Evolutionary conservation across 345 rosid genomes (phyloP).

Genomic region (Kandelia obovata): DNA sequence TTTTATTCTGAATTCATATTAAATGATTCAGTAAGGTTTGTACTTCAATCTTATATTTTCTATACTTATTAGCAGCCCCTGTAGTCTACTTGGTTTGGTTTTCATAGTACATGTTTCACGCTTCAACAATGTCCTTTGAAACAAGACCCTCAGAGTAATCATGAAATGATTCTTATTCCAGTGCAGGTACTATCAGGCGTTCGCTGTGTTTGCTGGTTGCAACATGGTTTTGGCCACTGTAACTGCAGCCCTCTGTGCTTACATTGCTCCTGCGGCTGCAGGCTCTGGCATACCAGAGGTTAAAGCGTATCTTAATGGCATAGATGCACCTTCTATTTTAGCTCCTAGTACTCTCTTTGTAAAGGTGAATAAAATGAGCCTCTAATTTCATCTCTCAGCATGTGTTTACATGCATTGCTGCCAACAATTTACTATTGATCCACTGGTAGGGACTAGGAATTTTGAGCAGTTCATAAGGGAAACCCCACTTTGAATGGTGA

Average conservation of each 20-base stretch:
- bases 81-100: neutral
- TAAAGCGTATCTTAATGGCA: slow-evolving; percentile 91
- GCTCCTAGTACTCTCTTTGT: slow-evolving; percentile 87
- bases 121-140: neutral
- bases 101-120: neutral
- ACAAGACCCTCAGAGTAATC: slow-evolving; percentile 12
- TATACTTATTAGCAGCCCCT: neutral
- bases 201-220: slow-evolving; percentile 55
- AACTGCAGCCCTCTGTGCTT: slow-evolving; percentile 79
- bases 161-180: slow-evolving; percentile 16
- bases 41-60: neutral
- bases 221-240: slow-evolving; percentile 59
- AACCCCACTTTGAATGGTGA: neutral
- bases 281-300: slow-evolving; percentile 97
- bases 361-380: slow-evolving; percentile 44
- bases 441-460: neutral
- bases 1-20: no score
- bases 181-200: slow-evolving; percentile 70
- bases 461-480: slow-evolving; percentile 2
- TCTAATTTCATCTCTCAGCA: neutral
- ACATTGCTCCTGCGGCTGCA: slow-evolving; percentile 81
- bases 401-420: neutral
- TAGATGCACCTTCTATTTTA: slow-evolving; percentile 84
- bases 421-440: neutral
- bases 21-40: neutral